phyloP scores from a whole-genome alignment of 768 basidiomycete genomes.

The Suillus alpinus region DNA sequence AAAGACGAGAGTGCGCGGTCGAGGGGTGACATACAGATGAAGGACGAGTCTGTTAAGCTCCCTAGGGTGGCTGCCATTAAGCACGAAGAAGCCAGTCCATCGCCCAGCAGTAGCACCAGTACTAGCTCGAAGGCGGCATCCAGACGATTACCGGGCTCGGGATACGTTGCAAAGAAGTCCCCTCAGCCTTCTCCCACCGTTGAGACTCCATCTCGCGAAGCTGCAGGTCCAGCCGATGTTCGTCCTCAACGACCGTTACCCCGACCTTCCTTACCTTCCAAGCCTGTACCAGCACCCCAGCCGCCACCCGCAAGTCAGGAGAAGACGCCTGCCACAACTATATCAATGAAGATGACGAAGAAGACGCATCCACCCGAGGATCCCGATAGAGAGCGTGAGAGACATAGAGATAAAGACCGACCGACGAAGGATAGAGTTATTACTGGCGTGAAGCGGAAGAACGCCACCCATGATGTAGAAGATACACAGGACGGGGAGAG shows the following conservation, averaged over 20 bases:
- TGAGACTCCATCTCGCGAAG: constrained; percentile 18
- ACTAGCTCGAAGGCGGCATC: constrained; percentile 19
- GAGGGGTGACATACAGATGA: constrained; percentile 42
- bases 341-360: constrained; percentile 17
- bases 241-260: constrained; percentile 28
- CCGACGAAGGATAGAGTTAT: constrained; percentile 20
- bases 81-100: constrained; percentile 22
- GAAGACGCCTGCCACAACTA: constrained; percentile 16
- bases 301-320: constrained; percentile 25
- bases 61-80: constrained; percentile 30
- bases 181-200: constrained; percentile 19
- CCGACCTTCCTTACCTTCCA: constrained; percentile 31
- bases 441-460: constrained; percentile 40
- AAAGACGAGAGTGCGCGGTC: constrained; percentile 34
- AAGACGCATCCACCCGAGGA: constrained; percentile 24
- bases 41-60: constrained; percentile 41
- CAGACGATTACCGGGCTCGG: constrained; percentile 47
- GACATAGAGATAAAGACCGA: constrained; percentile 23
- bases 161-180: constrained; percentile 39
- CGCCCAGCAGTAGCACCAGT: constrained; percentile 7
- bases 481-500: constrained; percentile 26
- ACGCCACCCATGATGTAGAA: constrained; percentile 27
- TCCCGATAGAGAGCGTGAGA: constrained; percentile 23
- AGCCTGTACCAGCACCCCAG: constrained; percentile 29
- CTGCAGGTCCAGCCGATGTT: constrained; percentile 24